Evolutionary conservation across 495 filamentous ascomycete species (phyloP).

Genomic region (Articulospora tetracladia): DNA sequence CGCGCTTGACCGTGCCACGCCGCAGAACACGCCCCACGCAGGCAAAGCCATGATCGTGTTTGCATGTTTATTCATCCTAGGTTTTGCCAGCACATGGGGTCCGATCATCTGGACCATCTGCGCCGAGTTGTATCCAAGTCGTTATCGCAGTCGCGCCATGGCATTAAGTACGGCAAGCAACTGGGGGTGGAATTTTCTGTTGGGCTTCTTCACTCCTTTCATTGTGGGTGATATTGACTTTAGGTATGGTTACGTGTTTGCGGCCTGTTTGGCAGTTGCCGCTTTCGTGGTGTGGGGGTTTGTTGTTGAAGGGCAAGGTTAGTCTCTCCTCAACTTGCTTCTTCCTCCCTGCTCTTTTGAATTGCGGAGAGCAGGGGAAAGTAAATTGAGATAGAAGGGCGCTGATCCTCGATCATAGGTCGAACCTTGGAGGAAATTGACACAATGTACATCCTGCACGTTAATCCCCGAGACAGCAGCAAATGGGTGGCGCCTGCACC

Average conservation of each 20-base stretch:
- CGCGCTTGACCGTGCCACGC: constrained; percentile 45
- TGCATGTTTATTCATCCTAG: constrained; percentile 69
- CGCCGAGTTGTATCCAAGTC: constrained; percentile 53
- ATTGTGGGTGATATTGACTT: constrained; percentile 65
- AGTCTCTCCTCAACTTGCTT: constrained; percentile 32
- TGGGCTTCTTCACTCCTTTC: constrained; percentile 80
- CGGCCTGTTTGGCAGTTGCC: constrained; percentile 58
- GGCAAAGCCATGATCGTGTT: constrained; percentile 72
- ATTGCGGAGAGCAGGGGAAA: too few species aligned
- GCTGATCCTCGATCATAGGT: background rate
- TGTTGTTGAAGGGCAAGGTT: constrained; percentile 68
- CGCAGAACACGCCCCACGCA: constrained; percentile 43
- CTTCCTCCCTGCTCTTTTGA: background rate
- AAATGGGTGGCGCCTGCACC: constrained; percentile 47
- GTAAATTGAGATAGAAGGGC: too few species aligned
- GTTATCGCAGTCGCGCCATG: constrained; percentile 16
- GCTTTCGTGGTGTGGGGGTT: constrained; percentile 66
- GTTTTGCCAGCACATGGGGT: constrained; percentile 73
- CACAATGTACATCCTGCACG: constrained; percentile 74
- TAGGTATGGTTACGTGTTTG: constrained; percentile 77
- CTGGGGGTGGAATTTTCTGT: constrained; percentile 60
- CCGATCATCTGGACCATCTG: constrained; percentile 79
- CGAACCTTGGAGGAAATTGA: constrained; percentile 68
- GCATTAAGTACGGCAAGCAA: constrained; percentile 39
- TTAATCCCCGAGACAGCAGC: constrained; percentile 63